Conservation (phyloP, 495 filamentous ascomycete genomes). For the Aspergillus heteromorphus region DNA sequence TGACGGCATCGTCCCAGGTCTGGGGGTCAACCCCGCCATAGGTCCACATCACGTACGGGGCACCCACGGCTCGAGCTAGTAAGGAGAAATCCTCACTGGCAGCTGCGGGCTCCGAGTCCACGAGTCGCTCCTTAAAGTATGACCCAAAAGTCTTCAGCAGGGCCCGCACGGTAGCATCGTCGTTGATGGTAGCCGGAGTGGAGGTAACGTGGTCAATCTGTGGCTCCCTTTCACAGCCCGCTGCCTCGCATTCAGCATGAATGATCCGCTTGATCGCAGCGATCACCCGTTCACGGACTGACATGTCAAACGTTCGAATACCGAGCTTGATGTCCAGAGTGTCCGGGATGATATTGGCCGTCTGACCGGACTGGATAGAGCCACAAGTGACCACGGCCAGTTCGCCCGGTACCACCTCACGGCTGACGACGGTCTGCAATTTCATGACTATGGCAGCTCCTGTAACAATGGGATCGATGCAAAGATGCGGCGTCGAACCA, state of each 20-base stretch:
- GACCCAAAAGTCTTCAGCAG: constrained; percentile 36
- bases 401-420: constrained; percentile 48
- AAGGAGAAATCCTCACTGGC: constrained; percentile 55
- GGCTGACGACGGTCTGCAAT: constrained; percentile 51
- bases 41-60: constrained; percentile 52
- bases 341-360: constrained; percentile 51
- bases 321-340: constrained; percentile 44
- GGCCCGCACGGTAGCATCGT: constrained; percentile 32
- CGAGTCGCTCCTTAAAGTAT: constrained; percentile 36
- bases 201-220: constrained; percentile 27
- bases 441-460: constrained; percentile 47
- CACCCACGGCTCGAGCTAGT: constrained; percentile 45
- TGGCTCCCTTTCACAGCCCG: constrained; percentile 34
- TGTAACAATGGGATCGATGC: constrained; percentile 54
- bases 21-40: constrained; percentile 48
- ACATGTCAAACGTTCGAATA: constrained; percentile 36
- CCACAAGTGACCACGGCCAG: constrained; percentile 50
- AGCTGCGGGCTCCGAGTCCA: constrained; percentile 20
- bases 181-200: constrained; percentile 51
- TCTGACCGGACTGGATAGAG: constrained; percentile 45
- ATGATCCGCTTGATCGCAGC: constrained; percentile 47
- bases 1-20: constrained; percentile 44
- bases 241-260: constrained; percentile 48
- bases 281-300: constrained; percentile 38
- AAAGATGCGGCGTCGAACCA: constrained; percentile 43